Evolutionary conservation across 139 green algal genomes (phyloP), one percentile per base, ranked within the genome.

Genomic region (Auxenochlorella pyrenoidosa): DNA sequence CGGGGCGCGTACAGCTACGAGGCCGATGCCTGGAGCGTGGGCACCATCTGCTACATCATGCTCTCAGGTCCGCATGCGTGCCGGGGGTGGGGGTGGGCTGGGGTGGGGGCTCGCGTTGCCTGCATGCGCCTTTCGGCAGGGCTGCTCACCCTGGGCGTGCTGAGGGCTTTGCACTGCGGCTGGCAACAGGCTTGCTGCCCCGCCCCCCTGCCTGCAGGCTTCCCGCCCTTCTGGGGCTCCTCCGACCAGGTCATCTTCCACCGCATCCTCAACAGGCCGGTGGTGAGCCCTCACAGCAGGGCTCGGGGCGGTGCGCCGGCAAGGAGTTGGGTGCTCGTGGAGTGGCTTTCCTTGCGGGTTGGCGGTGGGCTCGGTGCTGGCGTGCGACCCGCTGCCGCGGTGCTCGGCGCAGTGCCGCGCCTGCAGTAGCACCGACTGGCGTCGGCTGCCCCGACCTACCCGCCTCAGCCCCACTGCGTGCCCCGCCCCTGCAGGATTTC

Each of bases 21-120:
- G 44, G 87, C 87, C 0, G 92, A 94, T 60, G 40, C 91, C 26
- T 94, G 92, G 92, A 86, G 79, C 30, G 66, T 91, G 32, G 92
- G 92, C 59, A 89, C 93, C 28, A 92, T 94, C 59, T 65, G 89
- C 40, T 94, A 92, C 86, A 90, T 93, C 73, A 75, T 94, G 58
- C 81, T 94, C 18, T 87, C 58, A 34, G 76, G 76, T 82, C 19
- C 2, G 75, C 34, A 16, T n/a, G n/a, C n/a, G n/a, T n/a, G n/a
- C n/a, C n/a, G n/a, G n/a, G n/a, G n/a, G n/a, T n/a, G n/a, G n/a
- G 73, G 24, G 24, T 34, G 1, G 72, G 72, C 28, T 76, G 70
- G 28, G 68, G n/a, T 43, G 68, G 32, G 21, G 22, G 59, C 59
- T 3, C 22, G 3, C 59, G 24, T 18, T 30, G 59, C 59, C 16